A percentile compares a stretch with the other conserved stretches of the same genome.
phyloP scores from a whole-genome alignment of 2,329 filamentous ascomycete species.

The Trichoderma polysporum region DNA sequence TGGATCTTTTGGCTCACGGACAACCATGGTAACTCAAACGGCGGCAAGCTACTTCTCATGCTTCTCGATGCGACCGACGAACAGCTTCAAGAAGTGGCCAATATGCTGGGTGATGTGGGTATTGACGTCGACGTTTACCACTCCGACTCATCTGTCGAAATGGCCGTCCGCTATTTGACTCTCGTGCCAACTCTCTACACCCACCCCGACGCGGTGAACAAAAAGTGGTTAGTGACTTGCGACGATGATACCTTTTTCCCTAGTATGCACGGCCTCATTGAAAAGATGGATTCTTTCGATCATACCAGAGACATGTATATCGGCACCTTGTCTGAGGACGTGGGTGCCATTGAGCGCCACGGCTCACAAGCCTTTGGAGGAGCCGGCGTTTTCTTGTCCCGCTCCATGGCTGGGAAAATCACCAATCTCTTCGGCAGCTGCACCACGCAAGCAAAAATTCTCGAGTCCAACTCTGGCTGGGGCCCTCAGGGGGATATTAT shows the following conservation, averaged over 20 bases:
- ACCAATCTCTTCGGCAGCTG: constrained; percentile 47
- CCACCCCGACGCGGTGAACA: constrained; percentile 47
- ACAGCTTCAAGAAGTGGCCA: constrained; percentile 50
- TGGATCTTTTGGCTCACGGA: constrained; percentile 63
- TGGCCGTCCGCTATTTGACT: constrained; percentile 59
- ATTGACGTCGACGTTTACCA: constrained; percentile 59
- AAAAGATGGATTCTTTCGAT: constrained; percentile 54
- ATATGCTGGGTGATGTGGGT: constrained; percentile 47
- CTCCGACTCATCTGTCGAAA: constrained; percentile 52
- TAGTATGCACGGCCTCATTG: constrained; percentile 54
- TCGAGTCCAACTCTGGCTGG: constrained; percentile 57
- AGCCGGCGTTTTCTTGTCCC: constrained; percentile 61
- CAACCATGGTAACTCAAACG: constrained; percentile 54
- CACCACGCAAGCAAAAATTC: constrained; percentile 50
- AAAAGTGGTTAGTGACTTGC: constrained; percentile 62
- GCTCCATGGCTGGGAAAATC: constrained; percentile 48
- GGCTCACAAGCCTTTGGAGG: constrained; percentile 65
- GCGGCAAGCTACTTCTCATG: constrained; percentile 55
- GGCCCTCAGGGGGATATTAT: constrained; percentile 61
- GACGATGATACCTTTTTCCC: constrained; percentile 67
- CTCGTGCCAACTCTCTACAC: constrained; percentile 55
- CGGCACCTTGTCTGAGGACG: constrained; percentile 61
- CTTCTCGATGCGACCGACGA: constrained; percentile 53
- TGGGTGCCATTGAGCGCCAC: constrained; percentile 58
- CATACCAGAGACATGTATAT: constrained; percentile 55